Evolutionary conservation across 768 basidiomycete genomes (phyloP).

Genomic region (Calocybe cyanea): DNA sequence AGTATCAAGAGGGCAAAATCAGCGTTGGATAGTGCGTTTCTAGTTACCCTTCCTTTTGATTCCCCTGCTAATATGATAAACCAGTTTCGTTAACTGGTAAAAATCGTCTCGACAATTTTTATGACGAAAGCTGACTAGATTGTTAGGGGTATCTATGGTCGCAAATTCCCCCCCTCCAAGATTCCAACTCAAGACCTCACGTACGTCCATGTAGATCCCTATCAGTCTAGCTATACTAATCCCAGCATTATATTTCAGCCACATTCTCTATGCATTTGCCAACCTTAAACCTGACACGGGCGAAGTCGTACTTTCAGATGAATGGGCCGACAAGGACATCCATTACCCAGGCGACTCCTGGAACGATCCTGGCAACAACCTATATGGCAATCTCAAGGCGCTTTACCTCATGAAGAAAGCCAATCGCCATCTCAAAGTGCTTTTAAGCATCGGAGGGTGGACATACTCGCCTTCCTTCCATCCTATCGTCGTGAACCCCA

Average conservation of each 20-base stretch:
- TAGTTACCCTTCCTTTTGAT: constrained; percentile 4
- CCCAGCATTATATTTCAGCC: constrained; percentile 37
- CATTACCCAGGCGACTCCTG: constrained; percentile 95
- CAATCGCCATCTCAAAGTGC: constrained; percentile 73
- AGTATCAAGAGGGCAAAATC: constrained; percentile 54
- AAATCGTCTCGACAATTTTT: not conserved
- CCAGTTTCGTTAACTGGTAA: constrained; percentile 78
- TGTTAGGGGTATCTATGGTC: constrained; percentile 88
- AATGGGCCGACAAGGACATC: constrained; percentile 96
- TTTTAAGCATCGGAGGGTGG: constrained; percentile 95
- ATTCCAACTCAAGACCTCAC: constrained; percentile 87
- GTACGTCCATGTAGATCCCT: constrained; percentile 36
- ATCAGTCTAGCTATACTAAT: constrained; percentile 6
- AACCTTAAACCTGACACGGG: constrained; percentile 82
- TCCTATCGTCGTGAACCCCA: constrained; percentile 65
- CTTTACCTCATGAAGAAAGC: constrained; percentile 88
- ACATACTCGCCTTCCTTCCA: constrained; percentile 88
- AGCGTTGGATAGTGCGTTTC: constrained; percentile 76
- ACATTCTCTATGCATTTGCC: constrained; percentile 92
- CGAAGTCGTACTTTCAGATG: constrained; percentile 83
- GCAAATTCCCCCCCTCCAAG: constrained; percentile 83
- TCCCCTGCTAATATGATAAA: constrained; percentile 1
- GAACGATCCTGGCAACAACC: constrained; percentile 86
- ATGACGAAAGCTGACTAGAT: not conserved
- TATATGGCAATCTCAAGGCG: constrained; percentile 95